Conservation (phyloP, 1,284 basidiomycete genomes). For the Gymnopus androsaceus region DNA sequence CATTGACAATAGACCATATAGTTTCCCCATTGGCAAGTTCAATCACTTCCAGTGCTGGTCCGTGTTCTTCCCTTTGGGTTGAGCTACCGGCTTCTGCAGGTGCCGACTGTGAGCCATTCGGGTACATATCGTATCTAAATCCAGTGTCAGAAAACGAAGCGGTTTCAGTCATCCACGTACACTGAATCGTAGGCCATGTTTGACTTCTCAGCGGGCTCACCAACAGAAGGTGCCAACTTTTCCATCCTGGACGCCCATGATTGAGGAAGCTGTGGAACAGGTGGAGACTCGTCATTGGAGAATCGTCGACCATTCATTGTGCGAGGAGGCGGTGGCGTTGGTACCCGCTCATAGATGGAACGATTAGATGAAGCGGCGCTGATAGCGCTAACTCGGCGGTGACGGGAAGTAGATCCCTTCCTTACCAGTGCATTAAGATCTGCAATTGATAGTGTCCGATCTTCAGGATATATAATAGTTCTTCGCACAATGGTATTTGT, state of each 20-base stretch:
- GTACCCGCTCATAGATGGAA: conserved; percentile 77
- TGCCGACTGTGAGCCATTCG: conserved; percentile 36
- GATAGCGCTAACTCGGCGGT: conserved; percentile 58
- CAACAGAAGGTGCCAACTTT: conserved; percentile 37
- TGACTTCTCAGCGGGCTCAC: conserved; percentile 64
- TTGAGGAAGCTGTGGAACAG: conserved; percentile 65
- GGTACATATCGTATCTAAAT: conserved; percentile 76
- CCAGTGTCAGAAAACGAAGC: conserved; percentile 24
- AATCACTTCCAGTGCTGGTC: conserved; percentile 72
- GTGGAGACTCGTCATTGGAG: conserved; percentile 63
- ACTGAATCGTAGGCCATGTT: conserved; percentile 73
- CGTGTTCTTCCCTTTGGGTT: conserved; percentile 36
- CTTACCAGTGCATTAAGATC: conserved; percentile 56
- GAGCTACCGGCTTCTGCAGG: conserved; percentile 21
- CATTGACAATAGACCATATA: conserved; percentile 83
- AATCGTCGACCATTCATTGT: conserved; percentile 57
- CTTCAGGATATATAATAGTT: conserved; percentile 76
- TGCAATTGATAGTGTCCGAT: conserved; percentile 51
- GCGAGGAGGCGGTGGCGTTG: conserved; percentile 78
- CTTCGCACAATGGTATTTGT: conserved; percentile 65
- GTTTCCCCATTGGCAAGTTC: conserved; percentile 82
- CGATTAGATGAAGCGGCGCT: conserved; percentile 64
- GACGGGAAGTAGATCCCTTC: conserved; percentile 57
- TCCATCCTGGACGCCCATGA: conserved; percentile 51
- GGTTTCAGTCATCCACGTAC: conserved; percentile 46